Percentiles rank a stretch among this genome's conserved stretches.
Conservation (phyloP, 2,329 filamentous ascomycete genomes). For the Fusarium miscanthi region DNA sequence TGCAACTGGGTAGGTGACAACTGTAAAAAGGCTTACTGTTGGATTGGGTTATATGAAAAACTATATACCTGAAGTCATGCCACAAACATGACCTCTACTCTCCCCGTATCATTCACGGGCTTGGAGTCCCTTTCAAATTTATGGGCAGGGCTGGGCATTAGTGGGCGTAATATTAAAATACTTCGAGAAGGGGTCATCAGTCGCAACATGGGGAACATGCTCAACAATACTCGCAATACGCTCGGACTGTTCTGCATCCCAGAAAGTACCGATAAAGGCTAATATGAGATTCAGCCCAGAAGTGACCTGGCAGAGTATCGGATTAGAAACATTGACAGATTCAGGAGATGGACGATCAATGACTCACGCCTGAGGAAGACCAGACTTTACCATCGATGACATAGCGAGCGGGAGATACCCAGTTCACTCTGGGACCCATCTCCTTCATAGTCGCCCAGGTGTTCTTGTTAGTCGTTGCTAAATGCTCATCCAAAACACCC, state of each 20-base stretch:
- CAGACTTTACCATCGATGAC: constrained; percentile 74
- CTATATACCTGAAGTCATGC: background rate
- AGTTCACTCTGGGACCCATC: constrained; percentile 63
- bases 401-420: constrained; percentile 72
- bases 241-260: constrained; percentile 60
- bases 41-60: background rate
- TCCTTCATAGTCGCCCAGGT: constrained; percentile 62
- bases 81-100: background rate
- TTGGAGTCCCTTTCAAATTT: background rate
- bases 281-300: constrained; percentile 53
- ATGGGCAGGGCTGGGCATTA: constrained; percentile 32
- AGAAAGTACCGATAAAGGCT: constrained; percentile 56
- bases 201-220: constrained; percentile 55
- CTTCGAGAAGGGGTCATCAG: constrained; percentile 47
- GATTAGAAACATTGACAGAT: background rate
- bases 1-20: background rate
- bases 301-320: constrained; percentile 44
- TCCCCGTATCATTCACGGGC: background rate
- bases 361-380: constrained; percentile 68
- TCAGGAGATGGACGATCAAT: background rate
- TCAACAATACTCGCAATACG: constrained; percentile 62
- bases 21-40: background rate
- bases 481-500: constrained; percentile 68
- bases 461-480: constrained; percentile 75
- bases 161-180: constrained; percentile 43